These are phyloP conservation scores for Chlorencoelia australis DNA, from an alignment of 2,329 filamentous ascomycete genomes.

Conservation along the genomic window DNA sequence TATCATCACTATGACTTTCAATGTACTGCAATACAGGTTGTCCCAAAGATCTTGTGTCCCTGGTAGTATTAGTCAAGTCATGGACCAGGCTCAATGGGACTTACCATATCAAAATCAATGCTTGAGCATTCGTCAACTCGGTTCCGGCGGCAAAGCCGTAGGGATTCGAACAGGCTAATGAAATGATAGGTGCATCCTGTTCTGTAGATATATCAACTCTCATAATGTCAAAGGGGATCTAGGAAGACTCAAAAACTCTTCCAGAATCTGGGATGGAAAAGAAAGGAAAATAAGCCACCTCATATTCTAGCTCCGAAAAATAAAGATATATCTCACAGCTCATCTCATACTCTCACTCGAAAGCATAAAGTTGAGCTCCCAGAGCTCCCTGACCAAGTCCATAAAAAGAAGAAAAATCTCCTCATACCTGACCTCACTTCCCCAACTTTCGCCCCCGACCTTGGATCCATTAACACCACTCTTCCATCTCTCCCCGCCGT, in stretches of 20 bases:
- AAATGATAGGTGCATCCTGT: slow-evolving; percentile 45
- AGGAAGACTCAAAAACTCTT: not conserved
- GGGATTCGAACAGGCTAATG: slow-evolving; percentile 49
- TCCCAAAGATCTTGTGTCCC: slow-evolving; percentile 46
- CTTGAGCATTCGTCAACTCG: slow-evolving; percentile 55
- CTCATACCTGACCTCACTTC: slow-evolving; percentile 28
- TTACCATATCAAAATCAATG: slow-evolving; percentile 52
- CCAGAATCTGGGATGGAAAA: not conserved
- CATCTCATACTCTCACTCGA: not conserved
- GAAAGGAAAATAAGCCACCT: not conserved
- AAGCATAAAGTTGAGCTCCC: not conserved
- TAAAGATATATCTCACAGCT: not conserved
- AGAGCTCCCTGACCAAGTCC: not conserved
- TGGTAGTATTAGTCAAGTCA: slow-evolving; percentile 21
- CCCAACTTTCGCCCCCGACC: slow-evolving; percentile 38
- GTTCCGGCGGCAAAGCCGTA: slow-evolving; percentile 62
- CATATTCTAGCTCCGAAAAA: slow-evolving; percentile 1
- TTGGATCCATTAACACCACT: slow-evolving; percentile 56
- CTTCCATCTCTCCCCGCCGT: slow-evolving; percentile 65
- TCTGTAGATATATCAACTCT: slow-evolving; percentile 24
- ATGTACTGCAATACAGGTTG: slow-evolving; percentile 44
- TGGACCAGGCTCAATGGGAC: slow-evolving; percentile 9
- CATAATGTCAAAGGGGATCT: not conserved
- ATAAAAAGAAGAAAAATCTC: slow-evolving; percentile 2
- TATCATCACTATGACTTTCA: slow-evolving; percentile 58